Evolutionary conservation across 1,139 yeast species (phyloP), one percentile per base, ranked within the genome.

Genomic region (Sporopachydermia cereana): DNA sequence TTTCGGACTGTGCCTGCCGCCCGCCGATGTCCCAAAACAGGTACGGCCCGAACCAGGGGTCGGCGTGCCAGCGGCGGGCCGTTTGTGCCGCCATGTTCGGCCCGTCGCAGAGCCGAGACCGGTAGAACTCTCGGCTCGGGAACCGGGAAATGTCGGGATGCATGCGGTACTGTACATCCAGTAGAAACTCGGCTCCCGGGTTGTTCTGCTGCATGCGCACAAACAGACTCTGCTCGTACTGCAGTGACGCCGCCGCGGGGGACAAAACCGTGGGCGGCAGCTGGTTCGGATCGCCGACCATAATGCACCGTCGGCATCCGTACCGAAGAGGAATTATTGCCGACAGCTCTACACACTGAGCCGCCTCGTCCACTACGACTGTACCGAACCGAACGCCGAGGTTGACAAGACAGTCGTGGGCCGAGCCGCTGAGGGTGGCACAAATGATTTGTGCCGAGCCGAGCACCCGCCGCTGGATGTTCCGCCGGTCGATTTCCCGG

Each of bases 271-370:
- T 93, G 1, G 99, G 99, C 0, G 98, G 99, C 50, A 93, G 72
- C 66, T 93, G 99, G 59, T 91, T 89, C 2, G 98, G 98, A 67
- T 93, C 99, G 58, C 99, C 99, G 45, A 93, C 99, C 96, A 93
- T 85, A 44, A 93, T 82, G 66, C 97, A 89, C 47, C 79, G 78
- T 50, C 73, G 79, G 56, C 95, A 85, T 1, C 98, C 98, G 60
- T 89, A 93, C 57, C 95, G 72, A 52, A 93, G 69, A 0, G 99
- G 99, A 56, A 91, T 91, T 29, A 93, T 73, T 0, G 95, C 85
- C 9, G 96, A 85, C 42, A 91, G 61, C 58, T 93, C 99, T 42
- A 93, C 91, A 76, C 95, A 84, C 61, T 93, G 99, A 57, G 97
- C 94, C 1, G 98, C 98, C 62, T 93, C 99, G 68, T 93, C 99